phyloP scores from a whole-genome alignment of 306 rosid genomes.

The Pterocarpus macrocarpus region DNA sequence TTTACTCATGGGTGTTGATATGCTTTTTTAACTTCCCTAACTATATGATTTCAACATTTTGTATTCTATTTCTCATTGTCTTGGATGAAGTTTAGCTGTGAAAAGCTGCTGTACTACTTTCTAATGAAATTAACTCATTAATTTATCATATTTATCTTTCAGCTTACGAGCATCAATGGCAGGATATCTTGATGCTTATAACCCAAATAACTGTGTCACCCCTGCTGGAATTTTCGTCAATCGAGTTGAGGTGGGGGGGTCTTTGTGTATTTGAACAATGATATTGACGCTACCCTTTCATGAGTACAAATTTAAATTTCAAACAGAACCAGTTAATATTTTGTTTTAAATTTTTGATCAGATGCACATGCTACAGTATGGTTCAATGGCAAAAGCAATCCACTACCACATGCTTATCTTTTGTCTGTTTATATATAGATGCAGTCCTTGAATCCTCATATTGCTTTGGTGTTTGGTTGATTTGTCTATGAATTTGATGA shows the following conservation, averaged over 20 bases:
- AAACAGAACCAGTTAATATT: slow-evolving; percentile 18
- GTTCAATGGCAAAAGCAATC: background rate
- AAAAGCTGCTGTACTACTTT: slow-evolving; percentile 26
- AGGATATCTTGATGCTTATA: slow-evolving; percentile 89
- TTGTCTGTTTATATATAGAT: background rate
- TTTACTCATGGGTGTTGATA: background rate
- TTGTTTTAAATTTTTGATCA: slow-evolving; percentile 26
- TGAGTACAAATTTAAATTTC: slow-evolving; percentile 15
- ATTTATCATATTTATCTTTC: slow-evolving; percentile 45
- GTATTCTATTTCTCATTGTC: background rate
- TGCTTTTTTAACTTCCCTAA: background rate
- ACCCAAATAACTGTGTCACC: slow-evolving; percentile 71
- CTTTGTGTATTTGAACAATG: slow-evolving; percentile 41
- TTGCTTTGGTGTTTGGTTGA: background rate
- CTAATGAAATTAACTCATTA: slow-evolving; percentile 22
- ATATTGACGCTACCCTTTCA: slow-evolving; percentile 22
- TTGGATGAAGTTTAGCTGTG: slow-evolving; percentile 6
- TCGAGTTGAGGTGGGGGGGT: slow-evolving; percentile 81
- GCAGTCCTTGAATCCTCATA: slow-evolving; percentile 5
- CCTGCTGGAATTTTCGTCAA: slow-evolving; percentile 92
- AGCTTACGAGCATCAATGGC: slow-evolving; percentile 94
- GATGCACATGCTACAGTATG: background rate
- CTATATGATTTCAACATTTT: slow-evolving; percentile 19
- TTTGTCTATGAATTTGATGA: background rate
- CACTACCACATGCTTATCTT: slow-evolving; percentile 11